Evolutionary conservation across 2,329 filamentous ascomycete species (phyloP), one percentile per base, ranked within the genome.

Genomic region (Leptosphaerulina australis): DNA sequence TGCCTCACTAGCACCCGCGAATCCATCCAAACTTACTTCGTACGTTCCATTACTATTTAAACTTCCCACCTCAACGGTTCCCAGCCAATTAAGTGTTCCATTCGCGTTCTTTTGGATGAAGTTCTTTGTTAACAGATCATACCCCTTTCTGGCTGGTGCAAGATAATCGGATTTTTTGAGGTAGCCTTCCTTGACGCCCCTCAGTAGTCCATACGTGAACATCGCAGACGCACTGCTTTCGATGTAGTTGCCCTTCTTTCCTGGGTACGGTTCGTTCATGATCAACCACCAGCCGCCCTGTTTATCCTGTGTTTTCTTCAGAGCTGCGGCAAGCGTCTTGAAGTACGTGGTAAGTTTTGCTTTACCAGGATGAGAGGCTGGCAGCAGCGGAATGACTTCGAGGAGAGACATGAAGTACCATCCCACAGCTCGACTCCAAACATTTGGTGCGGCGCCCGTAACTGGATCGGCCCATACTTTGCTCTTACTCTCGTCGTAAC

Each of bases 211-310:
- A 45, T 58, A 62, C n/a, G 58, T 52, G 22, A 66, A 66, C 63
- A 84, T 82, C 1, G 80, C 81, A 3, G 77, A 77, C n/a, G 76
- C 81, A 18, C 80, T 81, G 22, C 77, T 79, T 69, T 85, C 80
- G 36, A 84, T 77, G 61, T 81, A 85, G 61, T 85, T 84, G 0
- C 80, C 81, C 38, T 74, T 58, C 14, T 34, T 54, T 4, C 61
- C 60, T 1, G 61, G 73, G 43, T 78, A 77, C 14, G 72, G 63
- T 50, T 76, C 70, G 51, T 74, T 76, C 74, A 83, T 79, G 29
- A 83, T 70, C 40, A 82, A 67, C 79, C 81, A 83, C 80, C 81
- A 84, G 2, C 77, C 80, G 0, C 79, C 78, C 1, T 63, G 67
- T 0, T 57, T 53, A 43, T 79, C 75, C 11, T 74, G 74, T 0